Conservation (phyloP, 2,329 filamentous ascomycete species). For the Colletotrichum sp. region DNA sequence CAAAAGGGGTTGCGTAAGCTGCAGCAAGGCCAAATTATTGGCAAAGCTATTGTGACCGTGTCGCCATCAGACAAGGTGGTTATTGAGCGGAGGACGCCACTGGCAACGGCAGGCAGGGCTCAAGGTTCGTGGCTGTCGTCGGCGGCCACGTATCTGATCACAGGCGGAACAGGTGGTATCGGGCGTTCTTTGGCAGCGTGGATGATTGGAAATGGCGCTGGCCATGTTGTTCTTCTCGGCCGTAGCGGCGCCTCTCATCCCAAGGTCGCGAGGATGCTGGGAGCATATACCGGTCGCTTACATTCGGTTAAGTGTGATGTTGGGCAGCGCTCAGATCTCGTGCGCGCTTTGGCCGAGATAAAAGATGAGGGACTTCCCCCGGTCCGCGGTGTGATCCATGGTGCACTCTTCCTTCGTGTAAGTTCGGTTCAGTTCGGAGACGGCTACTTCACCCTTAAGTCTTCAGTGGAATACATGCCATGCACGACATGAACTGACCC, state of each 20-base stretch:
- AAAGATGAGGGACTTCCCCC: neutral
- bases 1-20: neutral
- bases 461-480: neutral
- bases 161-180: conserved; percentile 25
- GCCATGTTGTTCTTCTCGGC: neutral
- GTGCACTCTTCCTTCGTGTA: neutral
- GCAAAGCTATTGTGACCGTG: neutral
- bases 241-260: neutral
- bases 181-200: neutral
- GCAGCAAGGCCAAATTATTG: neutral
- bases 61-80: neutral
- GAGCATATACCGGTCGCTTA: neutral
- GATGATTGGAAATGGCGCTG: neutral
- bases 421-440: neutral
- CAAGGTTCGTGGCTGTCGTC: neutral
- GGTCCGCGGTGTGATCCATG: neutral
- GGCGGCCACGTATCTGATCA: conserved; percentile 34
- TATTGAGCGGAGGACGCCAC: conserved; percentile 20
- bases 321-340: neutral
- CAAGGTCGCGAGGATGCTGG: neutral
- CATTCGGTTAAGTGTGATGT: neutral
- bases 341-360: neutral
- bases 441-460: neutral
- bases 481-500: neutral
- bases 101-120: neutral